Conservation (phyloP, 108 stramenopile genomes). For the Conticribra weissflogii region DNA sequence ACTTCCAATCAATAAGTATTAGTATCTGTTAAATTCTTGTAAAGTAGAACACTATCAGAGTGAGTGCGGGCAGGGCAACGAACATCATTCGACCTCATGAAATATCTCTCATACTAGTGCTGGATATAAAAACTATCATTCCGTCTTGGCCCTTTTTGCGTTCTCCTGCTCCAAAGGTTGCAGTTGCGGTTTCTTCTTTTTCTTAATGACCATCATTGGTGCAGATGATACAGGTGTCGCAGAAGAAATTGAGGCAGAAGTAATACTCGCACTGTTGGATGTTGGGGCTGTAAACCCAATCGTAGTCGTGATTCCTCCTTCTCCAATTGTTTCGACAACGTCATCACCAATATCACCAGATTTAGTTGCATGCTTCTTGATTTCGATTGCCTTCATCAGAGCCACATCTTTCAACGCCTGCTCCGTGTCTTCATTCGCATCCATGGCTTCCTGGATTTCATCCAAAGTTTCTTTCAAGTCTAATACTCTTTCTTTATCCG, state of each 20-base stretch:
- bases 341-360: constrained; percentile 20
- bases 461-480: constrained; percentile 64
- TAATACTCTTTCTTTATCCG: constrained; percentile 23
- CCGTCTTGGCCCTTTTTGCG: constrained; percentile 31
- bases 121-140: too few relatives aligned
- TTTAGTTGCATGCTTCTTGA: constrained; percentile 35
- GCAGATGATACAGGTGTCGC: constrained; percentile 14
- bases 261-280: not conserved
- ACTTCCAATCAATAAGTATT: too few relatives aligned
- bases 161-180: not conserved
- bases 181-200: constrained; percentile 52
- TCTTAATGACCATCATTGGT: constrained; percentile 58
- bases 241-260: not conserved
- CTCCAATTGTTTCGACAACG: constrained; percentile 17
- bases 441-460: constrained; percentile 87
- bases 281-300: constrained; percentile 46
- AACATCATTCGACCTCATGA: too few relatives aligned
- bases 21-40: too few relatives aligned
- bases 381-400: constrained; percentile 63
- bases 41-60: too few relatives aligned
- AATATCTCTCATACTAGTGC: too few relatives aligned
- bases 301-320: constrained; percentile 37
- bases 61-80: too few relatives aligned
- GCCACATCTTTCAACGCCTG: constrained; percentile 59
- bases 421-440: constrained; percentile 64